phyloP scores from a whole-genome alignment of 371 early-diverging fungal species.

The Mortierella sp. region DNA sequence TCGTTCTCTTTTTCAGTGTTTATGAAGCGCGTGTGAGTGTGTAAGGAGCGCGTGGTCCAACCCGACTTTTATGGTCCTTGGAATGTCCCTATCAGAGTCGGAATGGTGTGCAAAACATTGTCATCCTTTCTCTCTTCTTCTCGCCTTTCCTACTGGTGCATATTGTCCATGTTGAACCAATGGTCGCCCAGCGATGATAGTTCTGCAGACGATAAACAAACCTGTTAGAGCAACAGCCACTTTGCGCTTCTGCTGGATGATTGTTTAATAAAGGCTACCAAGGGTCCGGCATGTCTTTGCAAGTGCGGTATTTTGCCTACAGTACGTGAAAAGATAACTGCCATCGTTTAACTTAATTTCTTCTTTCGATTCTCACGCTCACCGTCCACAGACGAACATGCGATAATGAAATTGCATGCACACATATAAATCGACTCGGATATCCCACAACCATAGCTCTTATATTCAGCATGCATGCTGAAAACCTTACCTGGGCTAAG shows the following conservation, averaged over 20 bases:
- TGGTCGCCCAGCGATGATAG: no score
- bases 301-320: no score
- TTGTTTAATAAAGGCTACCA: no score
- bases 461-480: background rate
- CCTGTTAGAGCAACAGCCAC: no score
- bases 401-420: background rate
- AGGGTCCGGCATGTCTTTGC: no score
- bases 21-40: no score
- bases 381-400: background rate
- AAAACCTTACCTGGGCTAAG: constrained; percentile 7
- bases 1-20: no score
- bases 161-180: background rate
- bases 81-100: background rate
- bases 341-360: background rate
- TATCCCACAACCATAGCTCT: background rate
- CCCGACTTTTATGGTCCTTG: background rate
- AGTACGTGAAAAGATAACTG: no score
- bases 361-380: background rate
- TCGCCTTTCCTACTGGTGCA: background rate
- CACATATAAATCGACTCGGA: background rate
- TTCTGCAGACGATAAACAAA: no score
- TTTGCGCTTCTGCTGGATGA: no score
- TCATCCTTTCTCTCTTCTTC: background rate
- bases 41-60: background rate
- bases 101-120: background rate